Percentiles rank a stretch among this genome's conserved stretches.
phyloP scores from a whole-genome alignment of 257 asterid species.

The Solanum ossicruentum region DNA sequence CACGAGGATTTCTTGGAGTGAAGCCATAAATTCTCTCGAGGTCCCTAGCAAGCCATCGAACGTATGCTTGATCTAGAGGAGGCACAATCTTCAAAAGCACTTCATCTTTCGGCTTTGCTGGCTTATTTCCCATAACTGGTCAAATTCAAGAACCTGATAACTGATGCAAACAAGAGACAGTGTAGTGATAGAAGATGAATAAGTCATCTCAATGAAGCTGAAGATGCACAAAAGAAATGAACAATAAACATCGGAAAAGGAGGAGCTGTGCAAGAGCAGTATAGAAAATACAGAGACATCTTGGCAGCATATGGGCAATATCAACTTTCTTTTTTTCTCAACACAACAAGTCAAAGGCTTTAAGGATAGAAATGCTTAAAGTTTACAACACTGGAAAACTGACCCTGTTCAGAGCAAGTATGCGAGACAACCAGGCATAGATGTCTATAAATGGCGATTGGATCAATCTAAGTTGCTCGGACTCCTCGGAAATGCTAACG shows the following conservation, averaged over 20 bases:
- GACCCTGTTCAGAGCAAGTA: neutral
- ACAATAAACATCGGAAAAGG: no score
- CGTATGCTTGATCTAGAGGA: conserved; percentile 54
- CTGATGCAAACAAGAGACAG: neutral
- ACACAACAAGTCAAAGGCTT: neutral
- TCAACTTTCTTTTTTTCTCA: neutral
- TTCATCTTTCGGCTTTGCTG: conserved; percentile 47
- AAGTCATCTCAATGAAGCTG: neutral
- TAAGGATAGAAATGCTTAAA: neutral
- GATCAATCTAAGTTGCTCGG: neutral
- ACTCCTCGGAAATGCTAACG: neutral
- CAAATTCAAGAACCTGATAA: neutral
- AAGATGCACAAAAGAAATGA: neutral
- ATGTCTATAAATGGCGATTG: neutral
- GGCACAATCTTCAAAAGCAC: conserved; percentile 53
- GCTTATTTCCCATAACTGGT: conserved; percentile 60
- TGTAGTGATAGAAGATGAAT: neutral
- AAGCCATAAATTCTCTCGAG: conserved; percentile 71
- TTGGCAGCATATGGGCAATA: neutral
- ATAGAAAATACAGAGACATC: neutral
- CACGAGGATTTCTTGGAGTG: conserved; percentile 49
- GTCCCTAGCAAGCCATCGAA: conserved; percentile 66
- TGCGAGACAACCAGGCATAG: neutral
- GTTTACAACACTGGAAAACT: neutral
- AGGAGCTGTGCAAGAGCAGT: no score